Conservation (phyloP, 2,329 filamentous ascomycete genomes). For the Cladosporium colombiae region DNA sequence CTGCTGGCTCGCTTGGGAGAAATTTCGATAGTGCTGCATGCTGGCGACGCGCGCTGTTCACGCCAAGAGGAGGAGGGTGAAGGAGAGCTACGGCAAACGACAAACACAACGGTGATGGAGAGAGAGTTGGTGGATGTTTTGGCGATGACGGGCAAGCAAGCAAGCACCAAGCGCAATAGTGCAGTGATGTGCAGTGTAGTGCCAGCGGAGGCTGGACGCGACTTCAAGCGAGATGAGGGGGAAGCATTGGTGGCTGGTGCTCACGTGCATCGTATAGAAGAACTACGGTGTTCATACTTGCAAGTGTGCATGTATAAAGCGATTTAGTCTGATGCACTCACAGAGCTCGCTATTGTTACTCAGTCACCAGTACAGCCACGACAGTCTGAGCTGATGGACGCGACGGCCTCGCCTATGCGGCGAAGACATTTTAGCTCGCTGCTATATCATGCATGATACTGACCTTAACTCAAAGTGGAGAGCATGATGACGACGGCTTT, state of each 20-base stretch:
- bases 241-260: neutral
- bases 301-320: neutral
- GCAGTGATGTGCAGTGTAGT: conserved; percentile 4
- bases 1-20: conserved; percentile 43
- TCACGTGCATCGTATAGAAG: neutral
- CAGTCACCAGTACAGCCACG: neutral
- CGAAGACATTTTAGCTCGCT: conserved; percentile 1
- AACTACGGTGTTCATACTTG: neutral
- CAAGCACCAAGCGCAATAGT: neutral
- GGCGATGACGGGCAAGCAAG: neutral
- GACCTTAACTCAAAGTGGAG: neutral
- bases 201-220: conserved; percentile 10
- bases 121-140: neutral
- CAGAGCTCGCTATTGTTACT: neutral
- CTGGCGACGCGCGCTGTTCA: conserved; percentile 28
- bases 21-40: conserved; percentile 51
- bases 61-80: conserved; percentile 20
- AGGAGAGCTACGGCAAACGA: conserved; percentile 11
- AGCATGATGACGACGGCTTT: neutral
- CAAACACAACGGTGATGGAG: neutral
- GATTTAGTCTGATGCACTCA: too few relatives aligned
- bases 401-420: neutral
- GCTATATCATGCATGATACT: conserved; percentile 9
- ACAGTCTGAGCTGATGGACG: neutral
- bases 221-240: conserved; percentile 11